Evolutionary conservation across 163 green algal genomes (phyloP).

Genomic region (Coccomyxa subellipsoidea): DNA sequence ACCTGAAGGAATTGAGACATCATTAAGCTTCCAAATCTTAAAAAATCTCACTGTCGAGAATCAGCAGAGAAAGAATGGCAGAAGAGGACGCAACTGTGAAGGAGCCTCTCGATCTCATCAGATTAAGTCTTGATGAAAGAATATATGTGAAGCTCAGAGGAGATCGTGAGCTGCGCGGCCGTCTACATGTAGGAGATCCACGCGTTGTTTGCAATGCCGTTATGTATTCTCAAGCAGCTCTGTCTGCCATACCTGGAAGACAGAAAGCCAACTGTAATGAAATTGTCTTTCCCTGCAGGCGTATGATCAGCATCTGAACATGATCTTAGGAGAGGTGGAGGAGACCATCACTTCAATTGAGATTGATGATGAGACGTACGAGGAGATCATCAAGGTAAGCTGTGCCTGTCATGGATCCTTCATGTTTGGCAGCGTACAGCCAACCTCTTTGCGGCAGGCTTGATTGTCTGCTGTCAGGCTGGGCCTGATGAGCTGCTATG

Average conservation of each 20-base stretch:
- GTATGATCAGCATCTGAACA: conserved; percentile 99
- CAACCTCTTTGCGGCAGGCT: too few species aligned
- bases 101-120: conserved; percentile 96
- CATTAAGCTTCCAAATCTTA: too few species aligned
- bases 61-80: background rate
- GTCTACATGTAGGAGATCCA: conserved; percentile 76
- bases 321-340: conserved; percentile 98
- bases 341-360: conserved; percentile 95
- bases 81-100: conserved; percentile 80
- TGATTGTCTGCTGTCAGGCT: too few species aligned
- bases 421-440: too few species aligned
- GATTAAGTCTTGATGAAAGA: conserved; percentile 88
- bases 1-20: too few species aligned
- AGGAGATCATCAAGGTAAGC: conserved; percentile 97
- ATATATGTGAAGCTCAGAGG: conserved; percentile 97
- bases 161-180: conserved; percentile 89
- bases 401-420: too few species aligned
- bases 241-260: too few species aligned
- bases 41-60: too few species aligned
- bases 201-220: too few species aligned
- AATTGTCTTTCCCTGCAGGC: conserved; percentile 62
- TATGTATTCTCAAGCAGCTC: too few species aligned
- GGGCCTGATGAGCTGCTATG: too few species aligned
- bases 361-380: conserved; percentile 99
- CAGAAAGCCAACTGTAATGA: background rate